Base-by-base conservation (phyloP, 352 stramenopile species). In the Pythium scleroteichum region DNA sequence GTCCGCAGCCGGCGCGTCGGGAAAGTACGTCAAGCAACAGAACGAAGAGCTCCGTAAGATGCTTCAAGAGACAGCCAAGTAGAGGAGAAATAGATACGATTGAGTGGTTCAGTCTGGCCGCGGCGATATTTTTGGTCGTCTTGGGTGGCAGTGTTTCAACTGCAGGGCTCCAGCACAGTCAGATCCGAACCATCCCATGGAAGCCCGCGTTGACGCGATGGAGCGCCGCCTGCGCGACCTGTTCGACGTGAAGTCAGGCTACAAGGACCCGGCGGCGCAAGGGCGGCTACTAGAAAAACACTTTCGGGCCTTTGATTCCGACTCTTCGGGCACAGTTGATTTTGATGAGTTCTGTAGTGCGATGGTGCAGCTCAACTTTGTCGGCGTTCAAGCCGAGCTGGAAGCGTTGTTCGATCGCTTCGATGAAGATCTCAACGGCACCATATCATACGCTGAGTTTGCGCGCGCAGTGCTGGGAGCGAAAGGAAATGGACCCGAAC, bases 351-450 rank as follows among this genome's bases (percentile, higher is more conserved):
- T 96, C 55, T 85, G 75, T 45, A 79, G 83, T 27, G 89, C 85
- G 3, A 94, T 96, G 81, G 60, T 88, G 40, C 78, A 75, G 32
- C 76, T 97, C 51, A 96, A 97, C 61, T 95, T 97, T 54, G 79
- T 97, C 7, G 88, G 90, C 22, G 87, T 92, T 23, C 89, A 96
- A 62, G 78, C 83, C 14, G 87, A 95, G 62, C 69, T 90, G 13
- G 82, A 95, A 39, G 80, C 76, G 23, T 76, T 97, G 16, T 97
- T 97, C 29, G 87, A 97, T 50, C 82, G 86, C 35, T 96, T 95
- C 47, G 89, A 97, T 49, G 76, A 85, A 45, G 85, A 97, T 48
- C 71, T 92, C 4, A 79, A 87, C 51, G 85, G 88, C 1, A 73
- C 81, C 12, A 62, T 97, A 35, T 85, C 82, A 16, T 97, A 94